Evolutionary conservation across 2,329 filamentous ascomycete species (phyloP), one percentile per base, ranked within the genome.

Genomic region (Fusarium euwallaceae): DNA sequence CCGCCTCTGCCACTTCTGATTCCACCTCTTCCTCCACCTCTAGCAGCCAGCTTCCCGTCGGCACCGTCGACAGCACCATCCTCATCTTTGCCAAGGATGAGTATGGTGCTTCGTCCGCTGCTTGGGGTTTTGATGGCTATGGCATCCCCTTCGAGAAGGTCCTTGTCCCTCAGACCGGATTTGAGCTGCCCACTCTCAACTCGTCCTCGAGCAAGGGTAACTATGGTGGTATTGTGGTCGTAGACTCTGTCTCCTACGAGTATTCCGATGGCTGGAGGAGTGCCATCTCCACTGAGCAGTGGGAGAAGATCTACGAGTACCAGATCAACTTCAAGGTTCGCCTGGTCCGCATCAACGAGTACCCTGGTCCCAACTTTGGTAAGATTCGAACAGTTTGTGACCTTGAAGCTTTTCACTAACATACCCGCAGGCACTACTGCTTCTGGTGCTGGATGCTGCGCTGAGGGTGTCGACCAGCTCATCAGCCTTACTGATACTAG

Each of bases 321-420:
- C 72, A 74, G 51, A 39, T 62, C 10, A 39, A 65, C 17, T 74
- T 73, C 51, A 61, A 67, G 22, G 68, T 67, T 11, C 72, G 72
- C 10, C 64, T 74, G 66, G 72, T 74, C 27, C 72, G 72, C 59
- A 69, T 74, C 24, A 74, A 74, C 8, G 72, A 74, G 29, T 73
- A 55, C 36, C 72, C 72, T 24, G 67, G 60, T 12, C 10, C 36
- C 16, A 39, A 64, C 11, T 74, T 71, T 27, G 72, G 72, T 66
- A 64, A 71, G 70, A 41, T 20, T 6, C 6, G 17, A 43, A 12
- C 4, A 11, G 9, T 6, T n/a, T 4, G 11, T n/a, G 4, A 12
- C 10, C 20, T 43, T 20, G n/a, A 10, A 43, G n/a, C 2, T n/a
- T n/a, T 22, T 43, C n/a, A 20, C 39, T 43, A 12, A 43, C n/a